phyloP scores from a whole-genome alignment of 352 stramenopile genomes.

The Pythium coloratum region DNA sequence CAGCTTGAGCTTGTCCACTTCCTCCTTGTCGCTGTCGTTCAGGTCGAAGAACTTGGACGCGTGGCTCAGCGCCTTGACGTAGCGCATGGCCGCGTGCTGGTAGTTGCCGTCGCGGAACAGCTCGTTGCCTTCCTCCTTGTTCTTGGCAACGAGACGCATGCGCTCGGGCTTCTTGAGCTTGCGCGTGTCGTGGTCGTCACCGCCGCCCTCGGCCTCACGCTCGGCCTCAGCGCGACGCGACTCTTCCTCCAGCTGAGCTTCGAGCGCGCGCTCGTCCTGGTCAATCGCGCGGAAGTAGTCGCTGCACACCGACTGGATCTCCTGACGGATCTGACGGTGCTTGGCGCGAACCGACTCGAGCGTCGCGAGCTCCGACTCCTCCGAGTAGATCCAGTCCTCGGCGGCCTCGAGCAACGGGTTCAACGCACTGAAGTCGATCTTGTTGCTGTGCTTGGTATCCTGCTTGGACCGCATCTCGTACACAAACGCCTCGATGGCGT shows the following conservation, averaged over 20 bases:
- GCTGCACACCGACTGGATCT: slow-evolving; percentile 53
- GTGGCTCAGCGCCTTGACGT: slow-evolving; percentile 91
- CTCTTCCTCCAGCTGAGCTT: slow-evolving; percentile 79
- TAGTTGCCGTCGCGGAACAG: slow-evolving; percentile 92
- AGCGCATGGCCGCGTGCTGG: slow-evolving; percentile 84
- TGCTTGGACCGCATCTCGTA: slow-evolving; percentile 90
- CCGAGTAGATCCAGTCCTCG: slow-evolving; percentile 92
- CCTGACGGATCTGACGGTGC: slow-evolving; percentile 51
- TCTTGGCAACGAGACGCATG: slow-evolving; percentile 93
- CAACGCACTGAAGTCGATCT: slow-evolving; percentile 62
- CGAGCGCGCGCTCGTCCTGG: slow-evolving; percentile 58
- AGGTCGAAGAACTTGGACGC: slow-evolving; percentile 94
- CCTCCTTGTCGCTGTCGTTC: slow-evolving; percentile 67
- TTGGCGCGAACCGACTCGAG: slow-evolving; percentile 54
- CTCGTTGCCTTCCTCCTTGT: slow-evolving; percentile 95
- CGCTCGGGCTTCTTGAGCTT: slow-evolving; percentile 93
- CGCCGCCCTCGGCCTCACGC: slow-evolving; percentile 59
- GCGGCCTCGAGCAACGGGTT: slow-evolving; percentile 76
- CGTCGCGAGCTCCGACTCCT: slow-evolving; percentile 77
- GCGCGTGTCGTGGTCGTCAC: slow-evolving; percentile 91
- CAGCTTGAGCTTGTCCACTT: slow-evolving; percentile 89
- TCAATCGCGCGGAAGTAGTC: slow-evolving; percentile 73
- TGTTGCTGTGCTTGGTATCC: slow-evolving; percentile 63
- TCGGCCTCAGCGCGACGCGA: slow-evolving; percentile 70
- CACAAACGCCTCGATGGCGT: slow-evolving; percentile 90